Base-by-base conservation (phyloP, 2,329 filamentous ascomycete genomes). In the Trichoderma koningii region DNA sequence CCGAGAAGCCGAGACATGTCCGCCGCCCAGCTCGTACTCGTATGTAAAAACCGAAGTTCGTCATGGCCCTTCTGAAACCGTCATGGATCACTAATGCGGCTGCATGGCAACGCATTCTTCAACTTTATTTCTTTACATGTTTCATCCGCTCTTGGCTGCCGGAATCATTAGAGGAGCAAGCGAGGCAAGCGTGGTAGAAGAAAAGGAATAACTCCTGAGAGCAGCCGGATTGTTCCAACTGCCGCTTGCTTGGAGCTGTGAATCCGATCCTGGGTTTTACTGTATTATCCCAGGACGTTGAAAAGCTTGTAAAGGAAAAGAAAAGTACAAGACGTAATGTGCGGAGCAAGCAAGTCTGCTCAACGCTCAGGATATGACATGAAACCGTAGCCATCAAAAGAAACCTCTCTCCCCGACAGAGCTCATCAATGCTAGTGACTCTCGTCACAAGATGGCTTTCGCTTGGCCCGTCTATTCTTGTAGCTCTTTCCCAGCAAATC, bases 1-100 rank as follows among this genome's bases (percentile, higher is more conserved):
- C 56, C 45, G 56, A 51, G 17, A 56, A 42, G 45, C 56, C 56
- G 56, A 60, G 48, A 26, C 19, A 60, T 60, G 21, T 60, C 56
- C 56, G 56, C 23, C 48, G 28, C 45, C 55, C n/a, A 44, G 30
- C 55, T 21, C 21, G 17, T 19, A 34, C 28, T 17, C 55, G 17
- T 23, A 23, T 23, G 9, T 34, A 34, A 34, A 10, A 34, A 34
- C 1, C 30, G 30, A 34, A 34, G 7, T 34, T 34, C 30, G 30
- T 34, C 30, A 12, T n/a, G 5, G 14, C 4, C 12, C 23, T 26
- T 10, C 45, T 60, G 56, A 60, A 60, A 60, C 44, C 44, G 45
- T 26, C 14, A 30, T 23, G 47, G 28, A 41, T 26, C 47, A 52
- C 30, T 21, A 21, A 61, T 38, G 30, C 57, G 47, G 45, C 15